A percentile compares a stretch with the other conserved stretches of the same genome.
These are phyloP conservation scores for Xylaria sp. DNA, from an alignment of 2,329 filamentous ascomycete genomes.

Conservation along the genomic window DNA sequence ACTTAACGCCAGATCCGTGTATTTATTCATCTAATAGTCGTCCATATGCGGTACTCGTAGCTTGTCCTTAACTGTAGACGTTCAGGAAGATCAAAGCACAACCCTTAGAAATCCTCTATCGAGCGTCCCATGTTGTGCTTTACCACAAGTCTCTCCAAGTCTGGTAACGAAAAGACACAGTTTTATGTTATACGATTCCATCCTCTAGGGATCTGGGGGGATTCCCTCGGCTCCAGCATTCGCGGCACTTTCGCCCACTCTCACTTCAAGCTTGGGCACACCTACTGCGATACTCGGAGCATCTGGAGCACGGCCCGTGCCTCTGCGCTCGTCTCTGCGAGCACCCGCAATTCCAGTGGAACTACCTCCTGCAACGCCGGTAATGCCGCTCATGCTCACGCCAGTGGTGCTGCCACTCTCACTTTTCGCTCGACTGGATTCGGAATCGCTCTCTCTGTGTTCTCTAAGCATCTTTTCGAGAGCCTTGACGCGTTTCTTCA, in stretches of 20 bases:
- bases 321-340: constrained; percentile 51
- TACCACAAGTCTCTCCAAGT: too few relatives aligned
- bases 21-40: constrained; percentile 4
- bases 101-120: constrained; percentile 4
- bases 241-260: constrained; percentile 70
- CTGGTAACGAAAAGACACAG: too few relatives aligned
- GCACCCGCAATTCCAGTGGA: constrained; percentile 60
- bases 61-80: constrained; percentile 1
- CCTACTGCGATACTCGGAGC: constrained; percentile 62
- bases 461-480: constrained; percentile 67
- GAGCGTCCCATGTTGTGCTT: neutral
- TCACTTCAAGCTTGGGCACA: constrained; percentile 68
- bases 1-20: neutral
- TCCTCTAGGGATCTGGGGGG: neutral
- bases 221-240: constrained; percentile 61
- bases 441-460: constrained; percentile 56
- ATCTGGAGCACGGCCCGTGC: constrained; percentile 59
- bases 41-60: constrained; percentile 23
- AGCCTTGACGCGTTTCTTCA: constrained; percentile 70
- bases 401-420: constrained; percentile 65
- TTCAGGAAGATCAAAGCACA: constrained; percentile 7
- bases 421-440: constrained; percentile 51
- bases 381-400: constrained; percentile 54
- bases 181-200: neutral
- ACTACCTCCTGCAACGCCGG: constrained; percentile 42